These are phyloP conservation scores for Chiua virens DNA, from an alignment of 768 basidiomycete genomes.

Conservation along the genomic window DNA sequence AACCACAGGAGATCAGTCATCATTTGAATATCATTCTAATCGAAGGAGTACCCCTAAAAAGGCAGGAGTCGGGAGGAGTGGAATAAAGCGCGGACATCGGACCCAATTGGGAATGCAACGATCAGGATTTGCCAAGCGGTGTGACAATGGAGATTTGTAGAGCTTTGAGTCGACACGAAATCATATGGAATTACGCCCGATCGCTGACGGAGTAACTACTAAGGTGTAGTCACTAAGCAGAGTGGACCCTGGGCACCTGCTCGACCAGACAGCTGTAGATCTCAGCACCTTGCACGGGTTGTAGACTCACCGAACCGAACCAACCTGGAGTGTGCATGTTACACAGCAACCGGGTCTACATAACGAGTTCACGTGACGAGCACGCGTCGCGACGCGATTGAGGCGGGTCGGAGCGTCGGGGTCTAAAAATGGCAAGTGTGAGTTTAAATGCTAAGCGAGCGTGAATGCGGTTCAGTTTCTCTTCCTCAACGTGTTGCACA, in stretches of 20 bases:
- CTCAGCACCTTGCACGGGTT: no score
- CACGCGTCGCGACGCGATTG: conserved; percentile 26
- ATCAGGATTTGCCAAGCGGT: conserved; percentile 9
- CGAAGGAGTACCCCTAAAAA: conserved; percentile 25
- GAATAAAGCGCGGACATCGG: background rate
- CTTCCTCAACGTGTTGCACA: conserved; percentile 35
- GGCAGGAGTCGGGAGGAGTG: conserved; percentile 19
- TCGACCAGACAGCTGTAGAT: no score
- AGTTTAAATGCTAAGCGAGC: conserved; percentile 34
- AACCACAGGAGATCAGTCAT: conserved; percentile 28
- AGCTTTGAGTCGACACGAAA: background rate
- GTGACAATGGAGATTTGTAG: background rate
- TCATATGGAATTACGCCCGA: conserved; percentile 17
- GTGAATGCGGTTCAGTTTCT: conserved; percentile 18
- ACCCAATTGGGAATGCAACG: background rate
- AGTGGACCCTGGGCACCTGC: conserved; percentile 12
- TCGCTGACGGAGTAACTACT: conserved; percentile 17
- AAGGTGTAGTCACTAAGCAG: background rate
- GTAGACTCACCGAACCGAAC: conserved; percentile 6
- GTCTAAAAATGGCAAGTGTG: conserved; percentile 29
- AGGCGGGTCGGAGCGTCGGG: conserved; percentile 34
- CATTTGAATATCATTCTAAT: conserved; percentile 30
- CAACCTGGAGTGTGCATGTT: background rate
- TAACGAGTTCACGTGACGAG: conserved; percentile 21
- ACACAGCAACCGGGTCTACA: background rate